phyloP scores from a whole-genome alignment of 2,329 filamentous ascomycete genomes.

The Xylariaceae sp. region DNA sequence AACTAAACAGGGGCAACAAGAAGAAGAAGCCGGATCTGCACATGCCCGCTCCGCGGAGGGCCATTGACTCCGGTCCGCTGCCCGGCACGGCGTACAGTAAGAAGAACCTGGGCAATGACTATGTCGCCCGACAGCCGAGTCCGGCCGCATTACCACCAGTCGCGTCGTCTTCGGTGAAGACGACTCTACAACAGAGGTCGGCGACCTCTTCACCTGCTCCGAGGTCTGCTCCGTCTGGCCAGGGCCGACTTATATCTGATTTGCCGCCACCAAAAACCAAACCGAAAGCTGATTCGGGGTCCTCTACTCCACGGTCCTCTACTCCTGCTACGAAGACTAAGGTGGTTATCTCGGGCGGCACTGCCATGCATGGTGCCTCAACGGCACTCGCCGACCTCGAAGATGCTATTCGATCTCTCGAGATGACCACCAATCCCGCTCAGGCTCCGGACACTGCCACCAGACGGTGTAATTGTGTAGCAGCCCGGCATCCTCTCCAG shows the following conservation, averaged over 20 bases:
- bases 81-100: slow-evolving; percentile 70
- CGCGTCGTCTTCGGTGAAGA: slow-evolving; percentile 38
- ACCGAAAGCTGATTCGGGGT: slow-evolving; percentile 47
- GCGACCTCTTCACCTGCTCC: slow-evolving; percentile 40
- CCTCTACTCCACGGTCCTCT: slow-evolving; percentile 46
- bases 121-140: slow-evolving; percentile 53
- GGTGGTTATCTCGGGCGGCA: slow-evolving; percentile 68
- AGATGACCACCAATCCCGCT: slow-evolving; percentile 85
- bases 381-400: slow-evolving; percentile 66
- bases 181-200: slow-evolving; percentile 45
- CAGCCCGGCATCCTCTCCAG: slow-evolving; percentile 78
- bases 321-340: slow-evolving; percentile 57
- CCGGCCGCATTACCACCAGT: slow-evolving; percentile 33
- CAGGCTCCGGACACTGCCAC: slow-evolving; percentile 52
- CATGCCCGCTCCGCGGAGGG: slow-evolving; percentile 56
- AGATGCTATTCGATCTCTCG: slow-evolving; percentile 80
- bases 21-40: slow-evolving; percentile 60
- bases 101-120: slow-evolving; percentile 63
- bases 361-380: slow-evolving; percentile 75
- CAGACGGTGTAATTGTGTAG: slow-evolving; percentile 81
- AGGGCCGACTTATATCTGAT: slow-evolving; percentile 79
- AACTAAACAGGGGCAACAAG: slow-evolving; percentile 43
- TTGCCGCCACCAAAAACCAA: slow-evolving; percentile 56
- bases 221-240: slow-evolving; percentile 60
- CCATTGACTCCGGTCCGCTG: slow-evolving; percentile 59